These are phyloP conservation scores for Sclerotinia minor DNA, from an alignment of 2,329 filamentous ascomycete genomes.

Conservation along the genomic window DNA sequence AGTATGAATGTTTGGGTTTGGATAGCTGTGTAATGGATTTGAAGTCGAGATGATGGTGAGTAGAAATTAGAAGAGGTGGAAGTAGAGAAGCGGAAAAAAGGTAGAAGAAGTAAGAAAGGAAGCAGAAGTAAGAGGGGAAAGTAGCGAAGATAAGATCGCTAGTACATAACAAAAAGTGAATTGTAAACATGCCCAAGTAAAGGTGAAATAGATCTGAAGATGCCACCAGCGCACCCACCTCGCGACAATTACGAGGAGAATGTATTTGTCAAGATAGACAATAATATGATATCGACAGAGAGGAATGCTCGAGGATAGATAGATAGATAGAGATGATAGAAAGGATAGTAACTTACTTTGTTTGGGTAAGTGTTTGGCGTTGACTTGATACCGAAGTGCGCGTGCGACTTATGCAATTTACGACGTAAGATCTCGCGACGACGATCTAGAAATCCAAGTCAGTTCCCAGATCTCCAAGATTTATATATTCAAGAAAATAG, in stretches of 20 bases:
- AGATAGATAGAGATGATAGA: not conserved
- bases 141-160: not conserved
- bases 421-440: not conserved
- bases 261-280: not conserved
- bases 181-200: not conserved
- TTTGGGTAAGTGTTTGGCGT: not conserved
- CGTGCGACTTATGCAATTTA: not conserved
- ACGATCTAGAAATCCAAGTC: not conserved
- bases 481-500: not conserved
- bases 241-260: not conserved
- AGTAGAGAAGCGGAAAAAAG: not conserved
- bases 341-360: not conserved
- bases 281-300: not conserved
- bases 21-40: not conserved
- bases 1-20: not conserved
- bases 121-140: not conserved
- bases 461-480: not conserved
- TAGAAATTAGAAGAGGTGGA: not conserved
- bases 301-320: not conserved
- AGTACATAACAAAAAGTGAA: not conserved
- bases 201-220: conserved; percentile 21
- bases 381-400: not conserved
- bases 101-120: not conserved
- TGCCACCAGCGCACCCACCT: not conserved
- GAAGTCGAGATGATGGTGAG: not conserved